phyloP scores from a whole-genome alignment of 2,329 filamentous ascomycete species.

The Trichoderma sp. region DNA sequence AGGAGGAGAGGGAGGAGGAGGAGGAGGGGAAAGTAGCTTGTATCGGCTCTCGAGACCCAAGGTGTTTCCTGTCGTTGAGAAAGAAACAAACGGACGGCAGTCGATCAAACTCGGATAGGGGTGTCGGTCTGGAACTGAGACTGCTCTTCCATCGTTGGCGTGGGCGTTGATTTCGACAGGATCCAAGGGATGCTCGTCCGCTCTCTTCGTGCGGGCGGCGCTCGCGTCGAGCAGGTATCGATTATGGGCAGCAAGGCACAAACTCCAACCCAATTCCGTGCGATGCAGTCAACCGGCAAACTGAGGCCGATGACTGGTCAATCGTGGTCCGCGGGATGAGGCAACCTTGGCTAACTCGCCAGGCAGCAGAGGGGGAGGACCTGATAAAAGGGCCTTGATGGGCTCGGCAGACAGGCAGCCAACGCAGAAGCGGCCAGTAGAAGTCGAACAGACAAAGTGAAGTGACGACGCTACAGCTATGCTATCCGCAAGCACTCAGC shows the following conservation, averaged over 20 bases:
- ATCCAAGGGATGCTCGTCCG: constrained; percentile 11
- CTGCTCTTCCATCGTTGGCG: constrained; percentile 39
- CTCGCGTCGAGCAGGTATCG: not conserved
- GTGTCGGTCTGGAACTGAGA: constrained; percentile 36
- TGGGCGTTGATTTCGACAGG: constrained; percentile 10
- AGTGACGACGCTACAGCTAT: not conserved
- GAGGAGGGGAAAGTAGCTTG: not conserved
- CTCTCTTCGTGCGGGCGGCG: constrained; percentile 4
- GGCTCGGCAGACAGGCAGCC: constrained; percentile 16
- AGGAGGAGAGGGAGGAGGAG: not conserved
- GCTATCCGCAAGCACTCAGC: not conserved
- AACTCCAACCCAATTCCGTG: constrained; percentile 4
- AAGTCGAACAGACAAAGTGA: not conserved
- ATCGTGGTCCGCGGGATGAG: constrained; percentile 14
- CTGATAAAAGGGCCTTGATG: constrained; percentile 13
- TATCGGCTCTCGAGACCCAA: constrained; percentile 11
- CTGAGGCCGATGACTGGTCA: constrained; percentile 19
- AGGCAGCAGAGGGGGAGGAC: constrained; percentile 17
- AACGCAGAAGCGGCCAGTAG: not conserved
- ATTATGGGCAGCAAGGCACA: constrained; percentile 14
- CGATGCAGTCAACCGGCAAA: constrained; percentile 14
- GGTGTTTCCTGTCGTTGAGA: not conserved
- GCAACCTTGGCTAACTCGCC: constrained; percentile 18
- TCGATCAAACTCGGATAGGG: constrained; percentile 35
- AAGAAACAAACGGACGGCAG: constrained; percentile 19